Base-by-base conservation (phyloP, 2,329 filamentous ascomycete species). In the Nemania abortiva region DNA sequence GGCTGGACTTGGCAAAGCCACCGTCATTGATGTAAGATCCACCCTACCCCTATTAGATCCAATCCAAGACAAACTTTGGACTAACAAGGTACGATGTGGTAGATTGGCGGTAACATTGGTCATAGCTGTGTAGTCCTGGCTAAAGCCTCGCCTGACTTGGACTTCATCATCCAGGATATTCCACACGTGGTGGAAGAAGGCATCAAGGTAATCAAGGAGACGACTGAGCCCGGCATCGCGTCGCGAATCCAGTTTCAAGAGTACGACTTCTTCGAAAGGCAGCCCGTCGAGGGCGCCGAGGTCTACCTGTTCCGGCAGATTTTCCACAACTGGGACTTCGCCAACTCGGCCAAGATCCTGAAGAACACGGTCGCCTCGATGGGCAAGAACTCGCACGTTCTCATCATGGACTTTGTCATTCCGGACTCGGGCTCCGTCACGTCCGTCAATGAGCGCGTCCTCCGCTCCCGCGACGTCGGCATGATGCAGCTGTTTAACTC, bases 281-380 rank as follows among this genome's bases (percentile, higher is more conserved):
- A 70, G 54, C 60, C 58, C 6, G 49, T 66, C 3, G 45, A 6
- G 37, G 56, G 29, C 10, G 67, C 56, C 15, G 63, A 70, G 15
- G 55, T 64, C 50, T 66, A 70, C 45, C 27, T 70, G 4, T 70
- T 66, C 47, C 54, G 67, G n/a, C 59, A 57, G 47, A 57, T 70
- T 24, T 66, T 70, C 49, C 67, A 70, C 54, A 59, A 70, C 63
- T 70, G 67, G 66, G 50, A 45, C n/a, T 31, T 57, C 34, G 59
- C 37, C 13, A 49, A 63, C 24, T 42, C 65, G 29, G 45, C 58
- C 34, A 55, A 50, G 20, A 67, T 67, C 27, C 52, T 67, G 18
- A 63, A 63, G 45, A 61, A 56, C 58, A 47, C 45, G 42, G 53
- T 59, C 39, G 45, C 53, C 39, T 59, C 52, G 1, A 54, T 67